A percentile compares a stretch with the other conserved stretches of the same genome.
phyloP scores from a whole-genome alignment of 495 filamentous ascomycete genomes.

The Amniculicola lignicola region DNA sequence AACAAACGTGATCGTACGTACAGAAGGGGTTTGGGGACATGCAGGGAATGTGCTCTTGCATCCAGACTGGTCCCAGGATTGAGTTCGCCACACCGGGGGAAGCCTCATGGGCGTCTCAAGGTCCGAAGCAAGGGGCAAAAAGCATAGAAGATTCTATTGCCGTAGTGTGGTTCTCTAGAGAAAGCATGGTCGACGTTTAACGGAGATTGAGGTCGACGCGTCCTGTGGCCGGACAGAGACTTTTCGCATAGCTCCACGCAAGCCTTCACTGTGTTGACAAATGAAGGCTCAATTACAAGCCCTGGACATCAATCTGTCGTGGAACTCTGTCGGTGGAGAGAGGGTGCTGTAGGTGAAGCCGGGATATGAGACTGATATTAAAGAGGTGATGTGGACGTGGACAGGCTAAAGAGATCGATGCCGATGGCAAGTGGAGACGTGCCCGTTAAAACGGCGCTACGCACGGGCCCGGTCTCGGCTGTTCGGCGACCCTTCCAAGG shows the following conservation, averaged over 20 bases:
- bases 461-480: conserved; percentile 9
- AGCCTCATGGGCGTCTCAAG: background rate
- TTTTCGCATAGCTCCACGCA: conserved; percentile 18
- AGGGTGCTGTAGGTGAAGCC: conserved; percentile 14
- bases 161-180: conserved; percentile 1
- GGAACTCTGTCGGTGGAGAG: conserved; percentile 3
- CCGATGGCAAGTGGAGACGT: too few species aligned
- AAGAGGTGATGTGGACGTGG: conserved; percentile 21
- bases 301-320: conserved; percentile 21
- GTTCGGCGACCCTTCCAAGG: too few species aligned
- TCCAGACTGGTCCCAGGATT: conserved; percentile 8
- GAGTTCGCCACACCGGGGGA: conserved; percentile 1
- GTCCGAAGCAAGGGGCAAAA: background rate
- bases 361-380: conserved; percentile 31
- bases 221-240: conserved; percentile 5
- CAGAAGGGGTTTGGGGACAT: conserved; percentile 3
- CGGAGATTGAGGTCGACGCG: conserved; percentile 30
- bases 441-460: conserved; percentile 19
- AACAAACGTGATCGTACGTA: conserved; percentile 14
- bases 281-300: conserved; percentile 14
- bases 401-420: conserved; percentile 28
- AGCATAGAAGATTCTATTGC: conserved; percentile 17
- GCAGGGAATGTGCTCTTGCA: conserved; percentile 14
- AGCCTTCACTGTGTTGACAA: conserved; percentile 18
- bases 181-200: background rate